phyloP scores from a whole-genome alignment of 495 filamentous ascomycete genomes.

The Hypoxylon lienhwacheense region DNA sequence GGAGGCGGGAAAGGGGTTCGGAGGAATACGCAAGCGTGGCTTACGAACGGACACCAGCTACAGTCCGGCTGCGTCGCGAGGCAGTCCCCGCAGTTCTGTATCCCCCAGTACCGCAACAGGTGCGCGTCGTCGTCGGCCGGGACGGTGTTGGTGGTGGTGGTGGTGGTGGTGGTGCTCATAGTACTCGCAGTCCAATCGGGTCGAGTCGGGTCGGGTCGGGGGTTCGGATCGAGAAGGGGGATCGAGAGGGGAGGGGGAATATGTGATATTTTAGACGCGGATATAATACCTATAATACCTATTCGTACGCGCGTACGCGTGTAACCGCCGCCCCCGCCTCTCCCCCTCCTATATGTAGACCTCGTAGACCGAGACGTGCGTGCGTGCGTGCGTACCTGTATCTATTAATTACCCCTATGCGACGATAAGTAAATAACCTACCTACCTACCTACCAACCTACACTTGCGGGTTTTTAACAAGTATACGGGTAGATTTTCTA shows the following conservation, averaged over 20 bases:
- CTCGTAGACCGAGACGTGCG: no score
- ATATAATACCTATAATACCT: no score
- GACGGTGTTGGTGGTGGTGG: background rate
- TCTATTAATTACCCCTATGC: no score
- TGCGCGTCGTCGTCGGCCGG: conserved; percentile 45
- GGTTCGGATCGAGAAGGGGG: background rate
- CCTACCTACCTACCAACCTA: no score
- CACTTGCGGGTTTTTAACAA: no score
- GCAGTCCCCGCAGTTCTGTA: conserved; percentile 50
- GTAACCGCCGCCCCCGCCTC: no score
- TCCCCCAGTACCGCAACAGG: conserved; percentile 50
- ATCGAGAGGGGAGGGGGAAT: background rate
- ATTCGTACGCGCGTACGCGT: no score
- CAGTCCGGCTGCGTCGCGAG: conserved; percentile 42
- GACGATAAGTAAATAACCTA: no score
- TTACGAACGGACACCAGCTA: conserved; percentile 58
- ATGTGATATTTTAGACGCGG: no score
- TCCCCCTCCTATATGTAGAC: no score
- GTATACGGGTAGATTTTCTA: no score
- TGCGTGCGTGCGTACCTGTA: no score
- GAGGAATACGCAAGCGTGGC: conserved; percentile 25
- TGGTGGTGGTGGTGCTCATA: conserved; percentile 8
- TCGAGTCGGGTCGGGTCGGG: background rate
- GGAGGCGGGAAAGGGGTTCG: background rate
- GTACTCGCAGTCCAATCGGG: background rate